Conservation (phyloP, 371 early-diverging fungal genomes). For the Lichtheimia hyalospora region DNA sequence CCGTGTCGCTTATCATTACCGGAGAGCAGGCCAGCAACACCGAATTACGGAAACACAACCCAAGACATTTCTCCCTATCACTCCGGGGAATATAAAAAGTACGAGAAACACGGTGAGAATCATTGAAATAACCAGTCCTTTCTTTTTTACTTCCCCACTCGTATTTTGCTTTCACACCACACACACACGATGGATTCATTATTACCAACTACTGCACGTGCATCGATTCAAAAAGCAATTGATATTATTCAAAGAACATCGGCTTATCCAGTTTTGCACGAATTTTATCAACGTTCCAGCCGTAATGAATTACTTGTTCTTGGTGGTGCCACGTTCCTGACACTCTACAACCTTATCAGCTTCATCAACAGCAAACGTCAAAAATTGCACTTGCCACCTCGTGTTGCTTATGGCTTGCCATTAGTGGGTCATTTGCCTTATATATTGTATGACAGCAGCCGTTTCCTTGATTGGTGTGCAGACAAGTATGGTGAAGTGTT, state of each 20-base stretch:
- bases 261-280: neutral
- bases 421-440: constrained; percentile 37
- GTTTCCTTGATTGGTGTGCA: constrained; percentile 38
- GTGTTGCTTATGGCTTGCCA: constrained; percentile 31
- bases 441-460: constrained; percentile 12
- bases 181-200: neutral
- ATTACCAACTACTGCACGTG: neutral
- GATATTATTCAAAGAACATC: constrained; percentile 6
- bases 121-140: no score
- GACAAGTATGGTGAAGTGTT: constrained; percentile 36
- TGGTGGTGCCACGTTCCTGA: constrained; percentile 28
- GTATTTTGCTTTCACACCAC: no score
- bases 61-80: no score
- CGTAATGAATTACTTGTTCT: constrained; percentile 26
- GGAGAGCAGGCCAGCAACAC: no score
- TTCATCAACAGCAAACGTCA: constrained; percentile 23
- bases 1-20: no score
- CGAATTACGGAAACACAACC: no score
- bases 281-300: constrained; percentile 22
- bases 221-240: constrained; percentile 6
- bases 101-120: no score
- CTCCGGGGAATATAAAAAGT: no score
- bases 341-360: constrained; percentile 20
- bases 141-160: no score
- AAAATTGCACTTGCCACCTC: constrained; percentile 30